Evolutionary conservation across 495 filamentous ascomycete genomes (phyloP).

Genomic region (Penicillium alfredii): DNA sequence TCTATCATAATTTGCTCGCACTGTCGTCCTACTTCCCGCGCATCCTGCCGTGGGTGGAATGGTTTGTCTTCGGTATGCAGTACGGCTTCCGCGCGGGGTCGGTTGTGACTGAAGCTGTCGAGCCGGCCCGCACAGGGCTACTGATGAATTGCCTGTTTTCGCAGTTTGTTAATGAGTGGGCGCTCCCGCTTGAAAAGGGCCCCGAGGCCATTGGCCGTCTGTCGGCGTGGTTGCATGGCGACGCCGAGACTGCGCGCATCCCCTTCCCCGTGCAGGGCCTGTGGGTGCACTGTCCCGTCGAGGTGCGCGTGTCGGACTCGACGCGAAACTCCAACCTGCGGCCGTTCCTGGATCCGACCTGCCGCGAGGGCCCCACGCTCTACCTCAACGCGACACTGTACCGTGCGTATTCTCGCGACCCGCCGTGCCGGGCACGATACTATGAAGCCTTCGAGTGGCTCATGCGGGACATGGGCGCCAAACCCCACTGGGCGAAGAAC

Average conservation of each 20-base stretch:
- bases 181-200: constrained; percentile 79
- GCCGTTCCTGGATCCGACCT: constrained; percentile 74
- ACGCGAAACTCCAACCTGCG: constrained; percentile 49
- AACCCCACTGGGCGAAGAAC: constrained; percentile 97
- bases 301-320: constrained; percentile 82
- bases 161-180: constrained; percentile 98
- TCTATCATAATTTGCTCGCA: constrained; percentile 85
- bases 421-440: constrained; percentile 70
- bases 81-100: constrained; percentile 74
- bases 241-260: constrained; percentile 53
- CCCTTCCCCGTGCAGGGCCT: constrained; percentile 73
- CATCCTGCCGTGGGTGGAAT: constrained; percentile 79
- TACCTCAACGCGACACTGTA: constrained; percentile 97
- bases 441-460: constrained; percentile 94
- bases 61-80: constrained; percentile 93
- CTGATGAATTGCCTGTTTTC: constrained; percentile 95
- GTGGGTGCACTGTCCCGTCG: constrained; percentile 88
- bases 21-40: constrained; percentile 70
- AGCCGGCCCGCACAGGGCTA: constrained; percentile 71
- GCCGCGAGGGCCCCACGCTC: constrained; percentile 64
- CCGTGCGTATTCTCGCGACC: constrained; percentile 76
- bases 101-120: constrained; percentile 61
- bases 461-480: constrained; percentile 86
- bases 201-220: constrained; percentile 83
- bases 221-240: constrained; percentile 74